Percentiles rank a stretch among this genome's conserved stretches.
phyloP scores from a whole-genome alignment of 345 rosid species.

The Euphorbia peplus region DNA sequence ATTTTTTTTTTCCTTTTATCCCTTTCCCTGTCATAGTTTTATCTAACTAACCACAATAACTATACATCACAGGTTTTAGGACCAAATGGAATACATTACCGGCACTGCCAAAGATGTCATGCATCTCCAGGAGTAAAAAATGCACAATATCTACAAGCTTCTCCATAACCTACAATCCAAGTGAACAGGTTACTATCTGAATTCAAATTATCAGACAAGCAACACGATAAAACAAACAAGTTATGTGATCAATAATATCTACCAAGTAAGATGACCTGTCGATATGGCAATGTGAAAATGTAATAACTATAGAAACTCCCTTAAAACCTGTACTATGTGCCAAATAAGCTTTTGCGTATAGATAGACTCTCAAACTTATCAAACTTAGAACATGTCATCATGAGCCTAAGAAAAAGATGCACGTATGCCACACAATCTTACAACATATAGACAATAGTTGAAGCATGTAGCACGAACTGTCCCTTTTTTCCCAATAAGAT shows the following conservation, averaged over 20 bases:
- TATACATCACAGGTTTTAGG: neutral
- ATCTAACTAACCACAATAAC: neutral
- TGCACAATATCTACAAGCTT: conserved; percentile 34
- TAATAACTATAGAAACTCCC: neutral
- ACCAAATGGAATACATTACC: conserved; percentile 18
- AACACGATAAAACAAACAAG: neutral
- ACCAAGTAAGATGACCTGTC: neutral
- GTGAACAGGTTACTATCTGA: neutral
- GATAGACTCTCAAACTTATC: neutral
- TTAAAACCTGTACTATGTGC: neutral
- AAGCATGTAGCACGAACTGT: neutral
- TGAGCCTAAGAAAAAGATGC: neutral
- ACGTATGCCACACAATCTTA: neutral
- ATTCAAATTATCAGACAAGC: neutral
- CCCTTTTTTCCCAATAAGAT: neutral
- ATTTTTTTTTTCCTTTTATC: neutral
- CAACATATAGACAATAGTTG: neutral
- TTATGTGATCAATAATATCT: neutral
- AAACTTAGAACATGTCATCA: neutral
- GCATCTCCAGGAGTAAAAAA: conserved; percentile 28
- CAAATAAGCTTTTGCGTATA: neutral
- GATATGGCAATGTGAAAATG: neutral
- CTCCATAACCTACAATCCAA: conserved; percentile 26
- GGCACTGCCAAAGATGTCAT: conserved; percentile 16
- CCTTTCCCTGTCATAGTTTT: neutral